A percentile compares a stretch with the other conserved stretches of the same genome.
These are phyloP conservation scores for Orobanche coerulescens DNA, from an alignment of 257 asterid species.

Conservation along the genomic window DNA sequence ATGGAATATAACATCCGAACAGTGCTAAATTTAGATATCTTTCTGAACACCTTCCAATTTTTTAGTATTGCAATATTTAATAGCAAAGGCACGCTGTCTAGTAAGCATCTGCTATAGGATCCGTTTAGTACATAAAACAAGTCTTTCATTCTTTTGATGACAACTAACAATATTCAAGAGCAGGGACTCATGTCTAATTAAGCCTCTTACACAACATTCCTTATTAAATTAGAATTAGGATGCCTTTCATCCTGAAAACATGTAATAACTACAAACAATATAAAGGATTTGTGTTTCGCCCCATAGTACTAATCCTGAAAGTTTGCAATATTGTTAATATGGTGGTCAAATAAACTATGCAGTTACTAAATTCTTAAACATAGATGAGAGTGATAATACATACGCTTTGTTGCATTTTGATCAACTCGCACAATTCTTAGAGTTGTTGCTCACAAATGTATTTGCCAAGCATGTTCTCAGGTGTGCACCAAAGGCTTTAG, in stretches of 20 bases:
- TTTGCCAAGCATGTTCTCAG: too few species aligned
- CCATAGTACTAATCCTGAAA: constrained; percentile 3
- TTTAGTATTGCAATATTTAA: not conserved
- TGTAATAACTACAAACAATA: not conserved
- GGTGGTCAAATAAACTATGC: too few species aligned
- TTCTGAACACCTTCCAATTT: constrained; percentile 28
- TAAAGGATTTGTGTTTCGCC: not conserved
- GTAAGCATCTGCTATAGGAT: too few species aligned
- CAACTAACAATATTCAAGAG: not conserved
- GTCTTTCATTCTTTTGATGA: not conserved
- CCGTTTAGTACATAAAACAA: too few species aligned
- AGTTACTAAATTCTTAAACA: not conserved
- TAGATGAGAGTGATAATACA: not conserved
- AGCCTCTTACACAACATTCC: not conserved
- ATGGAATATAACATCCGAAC: constrained; percentile 72
- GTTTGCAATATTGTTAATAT: not conserved
- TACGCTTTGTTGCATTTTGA: not conserved
- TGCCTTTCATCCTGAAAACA: not conserved
- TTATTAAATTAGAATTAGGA: not conserved
- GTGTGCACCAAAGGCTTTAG: too few species aligned
- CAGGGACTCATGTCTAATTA: not conserved
- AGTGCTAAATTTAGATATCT: constrained; percentile 73
- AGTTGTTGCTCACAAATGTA: too few species aligned
- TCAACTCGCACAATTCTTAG: too few species aligned
- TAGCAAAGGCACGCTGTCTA: too few species aligned